A percentile compares a stretch with the other conserved stretches of the same genome.
Conservation (phyloP, 2,329 filamentous ascomycete species). For the Exophiala spinifera region DNA sequence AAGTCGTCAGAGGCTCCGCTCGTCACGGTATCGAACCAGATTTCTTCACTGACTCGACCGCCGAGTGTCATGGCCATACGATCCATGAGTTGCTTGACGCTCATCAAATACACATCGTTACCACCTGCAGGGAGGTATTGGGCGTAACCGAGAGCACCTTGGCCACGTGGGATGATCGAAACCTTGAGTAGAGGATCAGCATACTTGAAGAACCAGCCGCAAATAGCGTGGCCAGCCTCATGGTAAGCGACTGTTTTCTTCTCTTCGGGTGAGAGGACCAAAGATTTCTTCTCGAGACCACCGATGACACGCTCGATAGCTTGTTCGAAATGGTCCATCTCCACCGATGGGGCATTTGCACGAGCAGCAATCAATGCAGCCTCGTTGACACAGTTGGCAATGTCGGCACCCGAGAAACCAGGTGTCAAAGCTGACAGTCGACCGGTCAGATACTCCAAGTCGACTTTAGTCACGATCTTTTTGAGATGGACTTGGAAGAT, state of each 20-base stretch:
- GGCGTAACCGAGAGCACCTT: conserved; percentile 90
- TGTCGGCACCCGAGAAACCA: conserved; percentile 95
- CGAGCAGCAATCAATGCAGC: conserved; percentile 92
- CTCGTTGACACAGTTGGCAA: conserved; percentile 97
- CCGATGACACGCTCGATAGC: conserved; percentile 97
- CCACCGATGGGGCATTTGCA: conserved; percentile 72
- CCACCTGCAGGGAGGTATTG: conserved; percentile 83
- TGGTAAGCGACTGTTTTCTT: conserved; percentile 97
- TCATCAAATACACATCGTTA: conserved; percentile 89
- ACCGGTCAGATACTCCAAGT: conserved; percentile 82
- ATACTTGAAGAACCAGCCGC: conserved; percentile 94
- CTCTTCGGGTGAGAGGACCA: conserved; percentile 88
- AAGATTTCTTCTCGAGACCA: conserved; percentile 93
- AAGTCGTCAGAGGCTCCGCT: conserved; percentile 95
- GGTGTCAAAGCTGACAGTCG: conserved; percentile 89
- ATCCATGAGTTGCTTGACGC: conserved; percentile 92
- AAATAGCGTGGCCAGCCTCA: conserved; percentile 96
- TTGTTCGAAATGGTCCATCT: conserved; percentile 90
- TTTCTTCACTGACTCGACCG: conserved; percentile 89
- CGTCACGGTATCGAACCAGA: conserved; percentile 95
- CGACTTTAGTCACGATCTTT: conserved; percentile 91
- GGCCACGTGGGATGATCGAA: conserved; percentile 94
- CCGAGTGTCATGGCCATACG: conserved; percentile 99
- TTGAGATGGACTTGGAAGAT: conserved; percentile 93
- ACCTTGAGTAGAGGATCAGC: conserved; percentile 98